Conservation (phyloP, 495 filamentous ascomycete species). For the Aspergillus saccharolyticus region DNA sequence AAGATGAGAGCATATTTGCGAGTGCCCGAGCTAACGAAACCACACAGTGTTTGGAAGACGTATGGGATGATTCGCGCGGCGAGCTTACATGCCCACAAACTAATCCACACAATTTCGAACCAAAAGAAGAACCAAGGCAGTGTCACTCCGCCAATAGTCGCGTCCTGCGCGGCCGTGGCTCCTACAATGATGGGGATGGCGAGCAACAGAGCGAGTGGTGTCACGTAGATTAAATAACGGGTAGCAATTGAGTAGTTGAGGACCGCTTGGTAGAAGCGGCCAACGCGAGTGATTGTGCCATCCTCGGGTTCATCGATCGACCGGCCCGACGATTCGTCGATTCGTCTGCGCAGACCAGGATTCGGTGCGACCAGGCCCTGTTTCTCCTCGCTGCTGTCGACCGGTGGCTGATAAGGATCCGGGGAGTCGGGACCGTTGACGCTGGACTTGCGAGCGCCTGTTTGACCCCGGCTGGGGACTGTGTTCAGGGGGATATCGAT, state of each 20-base stretch:
- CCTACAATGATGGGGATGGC: constrained; percentile 77
- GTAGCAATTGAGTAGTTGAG: constrained; percentile 80
- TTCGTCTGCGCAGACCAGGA: constrained; percentile 45
- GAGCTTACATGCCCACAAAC: constrained; percentile 83
- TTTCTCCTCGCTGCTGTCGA: constrained; percentile 37
- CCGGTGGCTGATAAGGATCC: constrained; percentile 1
- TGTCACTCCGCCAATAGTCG: constrained; percentile 58
- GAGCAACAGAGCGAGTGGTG: constrained; percentile 69
- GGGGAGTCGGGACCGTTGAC: constrained; percentile 20
- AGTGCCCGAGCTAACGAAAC: constrained; percentile 85
- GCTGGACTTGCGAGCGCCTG: constrained; percentile 38
- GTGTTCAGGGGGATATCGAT: constrained; percentile 54
- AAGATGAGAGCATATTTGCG: constrained; percentile 88
- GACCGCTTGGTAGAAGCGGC: constrained; percentile 79
- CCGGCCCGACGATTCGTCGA: constrained; percentile 44
- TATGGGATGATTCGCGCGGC: constrained; percentile 71
- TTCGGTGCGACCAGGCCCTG: constrained; percentile 48
- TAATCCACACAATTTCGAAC: constrained; percentile 87
- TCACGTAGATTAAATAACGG: constrained; percentile 83
- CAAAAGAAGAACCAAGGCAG: constrained; percentile 81
- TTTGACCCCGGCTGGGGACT: constrained; percentile 40
- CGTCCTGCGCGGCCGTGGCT: constrained; percentile 47
- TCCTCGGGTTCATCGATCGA: constrained; percentile 48
- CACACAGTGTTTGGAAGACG: constrained; percentile 81
- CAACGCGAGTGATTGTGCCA: constrained; percentile 71